Evolutionary conservation across 805 yeast species (phyloP), one percentile per base, ranked within the genome.

Genomic region (Barnettozyma siamensis): DNA sequence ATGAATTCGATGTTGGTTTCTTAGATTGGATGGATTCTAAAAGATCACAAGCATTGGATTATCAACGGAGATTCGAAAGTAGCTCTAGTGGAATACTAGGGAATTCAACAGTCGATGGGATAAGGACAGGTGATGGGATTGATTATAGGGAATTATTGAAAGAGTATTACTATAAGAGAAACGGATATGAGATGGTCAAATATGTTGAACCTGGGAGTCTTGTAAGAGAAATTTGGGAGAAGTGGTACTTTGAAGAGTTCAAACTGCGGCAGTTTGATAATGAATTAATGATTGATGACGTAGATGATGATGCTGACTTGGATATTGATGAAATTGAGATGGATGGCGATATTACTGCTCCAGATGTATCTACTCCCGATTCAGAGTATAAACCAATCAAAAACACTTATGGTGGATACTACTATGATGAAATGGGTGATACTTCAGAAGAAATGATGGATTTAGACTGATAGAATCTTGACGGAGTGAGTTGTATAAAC

Each of bases 191-290:
- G 12, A 7, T 45, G 10, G 37, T 38, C 12, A 27, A 29, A 12
- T 42, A 42, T 20, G 15, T 15, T 3, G 27, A 38, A 13, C 36
- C 32, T 4, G 5, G 15, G 13, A 23, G 26, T 8, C 17, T 42
- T 16, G 42, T 42, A 16, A 17, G 31, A 10, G 16, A 9, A 6
- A 29, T 38, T 8, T 65, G 69, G 69, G 44, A 51, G 6, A 36
- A 30, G 3, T 65, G 69, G 69, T 50, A 45, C 39, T 38, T 43
- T 19, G 36, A 47, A 4, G 45, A 47, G 16, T 53, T 40, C 27
- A 43, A 43, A 30, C 35, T 37, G 13, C 37, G 44, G 24, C 42
- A 46, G 21, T 40, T 45, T 15, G 42, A 44, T 35, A 29, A 33
- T 17, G 45, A 42, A 35, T 30, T 42, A 16, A 45, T 49, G 46